A percentile compares a stretch with the other conserved stretches of the same genome.
These are phyloP conservation scores for Tuber umbilicatum DNA, from an alignment of 495 filamentous ascomycete species.

Conservation along the genomic window DNA sequence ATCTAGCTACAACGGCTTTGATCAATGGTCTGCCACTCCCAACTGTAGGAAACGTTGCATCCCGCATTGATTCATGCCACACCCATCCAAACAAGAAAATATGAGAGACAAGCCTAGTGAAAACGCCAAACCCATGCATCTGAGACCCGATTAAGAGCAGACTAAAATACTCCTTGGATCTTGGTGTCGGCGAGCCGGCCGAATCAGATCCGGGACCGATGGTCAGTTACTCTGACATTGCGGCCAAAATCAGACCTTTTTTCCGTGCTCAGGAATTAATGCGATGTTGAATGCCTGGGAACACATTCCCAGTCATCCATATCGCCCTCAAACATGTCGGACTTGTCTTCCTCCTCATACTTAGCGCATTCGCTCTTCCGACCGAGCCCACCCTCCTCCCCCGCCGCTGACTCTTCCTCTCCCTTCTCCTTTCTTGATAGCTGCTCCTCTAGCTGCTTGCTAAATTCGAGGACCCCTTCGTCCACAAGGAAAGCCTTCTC, in stretches of 20 bases:
- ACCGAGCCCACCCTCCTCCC: neutral
- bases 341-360: neutral
- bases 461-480: constrained; percentile 18
- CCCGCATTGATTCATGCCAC: neutral
- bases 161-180: neutral
- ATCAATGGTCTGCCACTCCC: neutral
- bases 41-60: constrained; percentile 1
- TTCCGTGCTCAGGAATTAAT: neutral
- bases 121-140: constrained; percentile 1
- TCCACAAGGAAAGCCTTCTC: constrained; percentile 15
- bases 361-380: neutral
- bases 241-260: neutral
- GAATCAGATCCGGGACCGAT: neutral
- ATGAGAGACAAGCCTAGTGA: neutral
- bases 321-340: neutral
- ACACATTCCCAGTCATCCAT: neutral
- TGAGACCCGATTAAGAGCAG: neutral
- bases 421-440: neutral
- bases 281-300: neutral
- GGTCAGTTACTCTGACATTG: neutral
- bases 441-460: constrained; percentile 1
- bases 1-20: neutral
- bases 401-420: neutral
- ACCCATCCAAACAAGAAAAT: neutral
- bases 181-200: neutral